Conservation (phyloP, 148 eudicot species). For the Selenicereus undatus region DNA sequence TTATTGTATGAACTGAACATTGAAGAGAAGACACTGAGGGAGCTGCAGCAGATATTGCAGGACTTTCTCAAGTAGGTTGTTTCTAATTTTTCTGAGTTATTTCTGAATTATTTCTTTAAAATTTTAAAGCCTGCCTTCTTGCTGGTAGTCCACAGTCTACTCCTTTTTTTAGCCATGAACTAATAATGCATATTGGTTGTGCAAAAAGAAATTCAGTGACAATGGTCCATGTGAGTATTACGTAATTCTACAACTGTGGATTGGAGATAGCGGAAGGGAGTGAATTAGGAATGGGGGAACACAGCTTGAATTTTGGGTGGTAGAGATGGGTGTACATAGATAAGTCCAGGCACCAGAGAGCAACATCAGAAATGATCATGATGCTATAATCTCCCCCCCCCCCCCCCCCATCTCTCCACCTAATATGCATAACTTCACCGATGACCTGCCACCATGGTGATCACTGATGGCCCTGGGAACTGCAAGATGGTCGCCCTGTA, state of each 20-base stretch:
- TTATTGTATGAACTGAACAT: constrained; percentile 40
- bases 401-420: too few species aligned
- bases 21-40: constrained; percentile 45
- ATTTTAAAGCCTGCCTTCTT: neutral
- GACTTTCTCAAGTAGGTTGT: constrained; percentile 58
- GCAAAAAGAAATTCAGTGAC: neutral
- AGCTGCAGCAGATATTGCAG: constrained; percentile 44
- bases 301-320: neutral
- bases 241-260: neutral
- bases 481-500: too few species aligned
- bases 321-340: neutral
- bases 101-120: neutral
- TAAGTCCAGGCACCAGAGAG: neutral
- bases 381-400: too few species aligned
- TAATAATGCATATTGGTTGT: neutral
- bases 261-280: neutral
- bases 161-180: neutral
- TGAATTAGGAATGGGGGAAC: neutral
- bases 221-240: neutral
- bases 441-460: too few species aligned
- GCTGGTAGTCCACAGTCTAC: neutral
- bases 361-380: too few species aligned
- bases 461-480: too few species aligned
- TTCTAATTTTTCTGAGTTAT: neutral
- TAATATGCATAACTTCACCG: too few species aligned